Evolutionary conservation across 305 asterid genomes (phyloP), one percentile per base, ranked within the genome.

Genomic region (Striga hermonthica): DNA sequence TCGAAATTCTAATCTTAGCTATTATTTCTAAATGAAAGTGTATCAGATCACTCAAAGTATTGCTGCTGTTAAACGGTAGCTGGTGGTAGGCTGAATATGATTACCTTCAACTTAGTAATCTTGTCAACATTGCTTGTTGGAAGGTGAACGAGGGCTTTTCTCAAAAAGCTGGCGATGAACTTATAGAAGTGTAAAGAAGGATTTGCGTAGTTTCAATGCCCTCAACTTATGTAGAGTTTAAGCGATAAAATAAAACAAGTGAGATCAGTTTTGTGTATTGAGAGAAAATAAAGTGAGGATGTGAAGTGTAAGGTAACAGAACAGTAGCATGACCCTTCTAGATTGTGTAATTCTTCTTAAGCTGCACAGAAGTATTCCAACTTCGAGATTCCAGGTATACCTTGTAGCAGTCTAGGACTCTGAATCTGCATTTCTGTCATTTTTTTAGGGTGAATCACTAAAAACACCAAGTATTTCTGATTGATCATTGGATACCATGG

Each of bases 381-480:
- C n/a, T 9, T 14, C 40, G 57, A 50, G 34, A 15, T 56, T 34
- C 36, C 37, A 34, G 64, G 57, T 44, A 45, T 48, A 11, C 22
- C 36, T n/a, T 34, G 38, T 15, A 35, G 15, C 34, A 14, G 40
- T 57, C 45, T 7, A 58, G 34, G 36, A 31, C 62, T 31, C 14
- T 12, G 41, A 60, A 39, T 45, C 36, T 22, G 4, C 37, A 60
- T 61, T 50, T 61, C 49, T 37, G 15, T 22, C 41, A 63, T 66
- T 14, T 38, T 45, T 66, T 41, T 16, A 1, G 22, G 65, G 34
- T 67, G 43, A 28, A 55, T 10, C 22, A 48, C 66, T 47, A 35
- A 34, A 64, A 58, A 37, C 53, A 41, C 50, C 58, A 58, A 13
- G 13, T 72, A 53, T 61, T 64, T 14, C 9, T 70, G 69, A 54